Base-by-base conservation (phyloP, 176 grass and related monocot genomes). In the Musa acuminata region DNA sequence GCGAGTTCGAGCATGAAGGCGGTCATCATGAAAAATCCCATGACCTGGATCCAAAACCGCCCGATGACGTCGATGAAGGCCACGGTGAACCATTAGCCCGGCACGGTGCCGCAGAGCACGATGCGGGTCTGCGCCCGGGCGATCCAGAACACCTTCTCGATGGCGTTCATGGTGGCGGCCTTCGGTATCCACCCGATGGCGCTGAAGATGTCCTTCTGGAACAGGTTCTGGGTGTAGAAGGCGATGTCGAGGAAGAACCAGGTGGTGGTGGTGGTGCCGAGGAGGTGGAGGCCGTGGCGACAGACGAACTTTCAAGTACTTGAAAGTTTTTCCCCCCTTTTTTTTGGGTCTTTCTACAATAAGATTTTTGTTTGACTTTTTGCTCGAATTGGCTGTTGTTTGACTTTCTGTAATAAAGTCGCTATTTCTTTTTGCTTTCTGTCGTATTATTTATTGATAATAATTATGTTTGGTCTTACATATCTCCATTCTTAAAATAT, bases 181-280 rank as follows among this genome's bases (percentile, higher is more conserved):
- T 72, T 64, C 2, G 88, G 88, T 49, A 91, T 91, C 92, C 92
- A 96, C 0, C 84, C 80, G 53, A 89, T 72, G 53, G 86, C 84
- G 77, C 8, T 89, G 75, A 91, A 96, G 86, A 96, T 96, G 74
- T 96, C 88, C 80, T 96, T 91, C 71, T 96, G 92, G 74, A 91
- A 89, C 11, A 96, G 79, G 76, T 96, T 96, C 77, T 96, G 88
- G 48, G 82, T 88, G 75, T 95, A 90, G 87, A 90, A 90, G 8
- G 91, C 87, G 67, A 96, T 84, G 58, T 96, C 92, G 35, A 96
- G 75, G 0, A 96, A 73, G 82, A 96, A 96, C 91, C 87, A 94
- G 3, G 91, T 94, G 29, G 51, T 80, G 29, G 51, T 80, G 29
- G 83, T 84, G 13, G 91, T 90, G 4, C 68, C 88, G 2, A 88